Evolutionary conservation across 225 moss, liverwort and hornwort genomes (phyloP).

Genomic region (Rhytidiadelphus loreus): DNA sequence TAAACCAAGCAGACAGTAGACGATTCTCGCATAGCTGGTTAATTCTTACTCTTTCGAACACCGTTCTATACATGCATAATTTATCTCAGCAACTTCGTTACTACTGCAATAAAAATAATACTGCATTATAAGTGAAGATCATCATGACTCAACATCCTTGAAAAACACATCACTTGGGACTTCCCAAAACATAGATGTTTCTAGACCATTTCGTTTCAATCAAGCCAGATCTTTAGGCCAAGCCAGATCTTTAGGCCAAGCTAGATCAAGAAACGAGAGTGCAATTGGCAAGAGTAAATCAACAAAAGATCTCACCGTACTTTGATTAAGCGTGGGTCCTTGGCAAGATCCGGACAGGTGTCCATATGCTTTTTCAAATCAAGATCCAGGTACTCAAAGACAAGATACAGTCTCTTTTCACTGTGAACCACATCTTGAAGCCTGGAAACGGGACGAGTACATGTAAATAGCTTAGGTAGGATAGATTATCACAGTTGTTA

Average conservation of each 20-base stretch:
- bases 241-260: neutral
- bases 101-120: neutral
- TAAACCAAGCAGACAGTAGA: neutral
- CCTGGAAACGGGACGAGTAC: constrained; percentile 12
- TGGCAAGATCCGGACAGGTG: constrained; percentile 80
- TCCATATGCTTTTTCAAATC: constrained; percentile 99
- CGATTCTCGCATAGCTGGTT: neutral
- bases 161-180: neutral
- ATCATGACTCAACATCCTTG: neutral
- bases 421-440: constrained; percentile 97
- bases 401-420: constrained; percentile 84
- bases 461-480: neutral
- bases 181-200: neutral
- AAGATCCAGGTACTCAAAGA: constrained; percentile 89
- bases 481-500: neutral
- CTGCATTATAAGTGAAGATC: neutral
- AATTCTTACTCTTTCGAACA: neutral
- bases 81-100: neutral
- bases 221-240: neutral
- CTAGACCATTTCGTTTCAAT: neutral
- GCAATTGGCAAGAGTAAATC: neutral
- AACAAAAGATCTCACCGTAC: constrained; percentile 72
- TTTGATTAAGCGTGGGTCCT: constrained; percentile 96
- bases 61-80: neutral
- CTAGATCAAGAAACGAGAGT: neutral